A percentile compares a stretch with the other conserved stretches of the same genome.
phyloP scores from a whole-genome alignment of 805 yeast species.

The Lipomyces orientalis region DNA sequence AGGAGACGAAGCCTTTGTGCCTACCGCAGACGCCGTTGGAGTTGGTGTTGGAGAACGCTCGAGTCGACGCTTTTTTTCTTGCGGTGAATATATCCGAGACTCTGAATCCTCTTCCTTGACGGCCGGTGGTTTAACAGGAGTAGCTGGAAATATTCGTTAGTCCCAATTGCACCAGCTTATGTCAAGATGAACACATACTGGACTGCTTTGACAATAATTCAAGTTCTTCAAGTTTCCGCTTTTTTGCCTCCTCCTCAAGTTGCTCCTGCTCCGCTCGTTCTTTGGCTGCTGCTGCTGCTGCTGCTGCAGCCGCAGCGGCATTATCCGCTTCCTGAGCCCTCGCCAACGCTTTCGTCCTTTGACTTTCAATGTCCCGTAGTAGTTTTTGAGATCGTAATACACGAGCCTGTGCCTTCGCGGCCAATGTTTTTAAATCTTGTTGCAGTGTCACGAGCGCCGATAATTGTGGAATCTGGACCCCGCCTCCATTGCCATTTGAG shows the following conservation, averaged over 20 bases:
- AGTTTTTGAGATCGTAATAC: slow-evolving; percentile 18
- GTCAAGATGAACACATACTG: not conserved
- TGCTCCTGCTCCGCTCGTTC: slow-evolving; percentile 4
- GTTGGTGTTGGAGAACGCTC: slow-evolving; percentile 4
- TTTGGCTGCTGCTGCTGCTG: slow-evolving; percentile 9
- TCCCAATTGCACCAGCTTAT: not conserved
- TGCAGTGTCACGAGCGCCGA: slow-evolving; percentile 20
- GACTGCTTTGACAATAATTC: not conserved
- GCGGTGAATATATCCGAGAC: not conserved
- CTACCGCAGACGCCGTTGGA: not conserved
- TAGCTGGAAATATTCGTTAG: not conserved
- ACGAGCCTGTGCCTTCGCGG: slow-evolving; percentile 26
- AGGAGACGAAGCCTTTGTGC: slow-evolving; percentile 1
- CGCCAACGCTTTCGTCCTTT: slow-evolving; percentile 14
- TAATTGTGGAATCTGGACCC: slow-evolving; percentile 17
- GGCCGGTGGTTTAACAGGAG: not conserved
- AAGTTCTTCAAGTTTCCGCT: slow-evolving; percentile 2
- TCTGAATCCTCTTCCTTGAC: slow-evolving; percentile 4
- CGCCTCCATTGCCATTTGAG: not conserved
- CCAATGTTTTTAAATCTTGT: slow-evolving; percentile 18
- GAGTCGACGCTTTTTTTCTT: slow-evolving; percentile 3
- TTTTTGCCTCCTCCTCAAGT: slow-evolving; percentile 6
- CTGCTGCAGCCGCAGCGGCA: slow-evolving; percentile 17
- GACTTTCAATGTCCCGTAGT: slow-evolving; percentile 18
- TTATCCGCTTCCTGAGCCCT: slow-evolving; percentile 6